Evolutionary conservation across 164 flowering plant species (phyloP).

Genomic region (Vitis labrusca): DNA sequence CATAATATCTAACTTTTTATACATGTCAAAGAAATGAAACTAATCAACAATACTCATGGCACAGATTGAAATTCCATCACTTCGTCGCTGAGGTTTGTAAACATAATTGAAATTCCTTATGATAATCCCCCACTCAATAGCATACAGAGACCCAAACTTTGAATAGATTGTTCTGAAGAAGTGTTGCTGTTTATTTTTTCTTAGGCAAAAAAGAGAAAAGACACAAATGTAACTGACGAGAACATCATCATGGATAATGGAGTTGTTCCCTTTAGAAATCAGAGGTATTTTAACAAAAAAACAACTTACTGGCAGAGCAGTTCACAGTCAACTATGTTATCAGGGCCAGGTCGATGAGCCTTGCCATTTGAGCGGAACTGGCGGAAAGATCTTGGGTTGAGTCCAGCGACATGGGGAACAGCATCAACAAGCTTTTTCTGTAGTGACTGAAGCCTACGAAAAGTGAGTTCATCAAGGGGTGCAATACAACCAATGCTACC

Average conservation of each 20-base stretch:
- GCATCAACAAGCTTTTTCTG: conserved; percentile 86
- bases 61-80: too few relatives aligned
- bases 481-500: conserved; percentile 96
- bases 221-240: background rate
- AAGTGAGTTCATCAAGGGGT: conserved; percentile 93
- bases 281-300: background rate
- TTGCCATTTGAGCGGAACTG: conserved; percentile 84
- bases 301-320: conserved; percentile 88
- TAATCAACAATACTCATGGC: too few relatives aligned
- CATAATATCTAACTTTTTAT: too few relatives aligned
- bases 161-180: too few relatives aligned
- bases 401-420: conserved; percentile 89
- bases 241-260: too few relatives aligned
- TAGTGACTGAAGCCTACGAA: conserved; percentile 87
- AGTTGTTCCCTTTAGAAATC: too few relatives aligned
- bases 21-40: too few relatives aligned
- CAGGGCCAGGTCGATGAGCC: conserved; percentile 97
- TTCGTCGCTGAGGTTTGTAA: too few relatives aligned
- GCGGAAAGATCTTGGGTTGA: conserved; percentile 84
- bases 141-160: too few relatives aligned
- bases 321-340: conserved; percentile 93
- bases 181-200: too few relatives aligned
- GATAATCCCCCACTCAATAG: too few relatives aligned
- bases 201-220: background rate
- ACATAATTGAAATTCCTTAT: too few relatives aligned